Evolutionary conservation across 192 early-diverging fungal species (phyloP).

Genomic region (Coemansia sp.): DNA sequence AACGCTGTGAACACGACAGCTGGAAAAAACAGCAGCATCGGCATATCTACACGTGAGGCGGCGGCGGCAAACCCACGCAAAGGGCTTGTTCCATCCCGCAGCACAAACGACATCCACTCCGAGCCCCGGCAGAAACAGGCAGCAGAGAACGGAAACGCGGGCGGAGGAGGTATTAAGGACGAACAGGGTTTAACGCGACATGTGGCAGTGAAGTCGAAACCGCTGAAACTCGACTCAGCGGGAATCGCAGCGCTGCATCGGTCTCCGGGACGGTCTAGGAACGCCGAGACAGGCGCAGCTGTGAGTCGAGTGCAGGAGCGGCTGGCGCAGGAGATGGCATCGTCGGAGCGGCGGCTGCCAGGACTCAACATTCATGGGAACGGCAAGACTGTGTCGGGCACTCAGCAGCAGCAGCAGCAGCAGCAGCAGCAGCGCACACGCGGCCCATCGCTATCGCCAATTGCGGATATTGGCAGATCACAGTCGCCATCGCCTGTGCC

Average conservation of each 20-base stretch:
- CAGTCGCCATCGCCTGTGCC: slow-evolving; percentile 15
- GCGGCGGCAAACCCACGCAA: slow-evolving; percentile 1
- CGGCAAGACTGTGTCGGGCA: background rate
- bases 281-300: slow-evolving; percentile 32
- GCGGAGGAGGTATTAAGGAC: background rate
- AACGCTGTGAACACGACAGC: slow-evolving; percentile 7
- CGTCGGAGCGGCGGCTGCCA: slow-evolving; percentile 10
- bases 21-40: background rate
- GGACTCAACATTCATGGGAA: background rate
- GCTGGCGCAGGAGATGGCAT: slow-evolving; percentile 27
- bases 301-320: slow-evolving; percentile 42
- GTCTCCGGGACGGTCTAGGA: background rate
- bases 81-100: background rate
- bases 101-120: background rate
- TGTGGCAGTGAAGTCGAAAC: slow-evolving; percentile 32
- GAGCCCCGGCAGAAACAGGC: background rate
- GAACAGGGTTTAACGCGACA: slow-evolving; percentile 2
- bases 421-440: slow-evolving; percentile 15
- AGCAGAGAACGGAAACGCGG: background rate
- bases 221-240: slow-evolving; percentile 18
- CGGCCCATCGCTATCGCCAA: slow-evolving; percentile 37
- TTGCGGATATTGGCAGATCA: slow-evolving; percentile 15
- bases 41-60: background rate
- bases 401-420: slow-evolving; percentile 1
- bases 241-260: background rate